A percentile compares a stretch with the other conserved stretches of the same genome.
These are phyloP conservation scores for Yarrowia sp. DNA, from an alignment of 805 yeast species.

Conservation along the genomic window DNA sequence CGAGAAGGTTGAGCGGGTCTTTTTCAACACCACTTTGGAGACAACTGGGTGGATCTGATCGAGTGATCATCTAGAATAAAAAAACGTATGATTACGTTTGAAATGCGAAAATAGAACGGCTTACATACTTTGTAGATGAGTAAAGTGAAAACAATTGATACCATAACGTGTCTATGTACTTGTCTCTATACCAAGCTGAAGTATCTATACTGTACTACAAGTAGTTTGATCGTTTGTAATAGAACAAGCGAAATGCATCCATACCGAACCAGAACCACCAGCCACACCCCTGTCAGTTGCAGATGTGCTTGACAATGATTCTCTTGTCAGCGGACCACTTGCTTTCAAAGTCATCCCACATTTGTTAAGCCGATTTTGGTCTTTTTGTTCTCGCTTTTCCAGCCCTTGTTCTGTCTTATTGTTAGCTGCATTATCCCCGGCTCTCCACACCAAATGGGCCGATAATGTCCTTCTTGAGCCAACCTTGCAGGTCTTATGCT, in stretches of 20 bases:
- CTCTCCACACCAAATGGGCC: neutral
- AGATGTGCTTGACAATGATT: neutral
- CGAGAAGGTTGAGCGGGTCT: neutral
- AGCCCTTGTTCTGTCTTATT: neutral
- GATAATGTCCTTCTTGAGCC: slow-evolving; percentile 3
- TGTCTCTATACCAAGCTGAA: no score
- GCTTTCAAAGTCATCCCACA: neutral
- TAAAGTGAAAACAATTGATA: no score
- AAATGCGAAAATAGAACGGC: no score
- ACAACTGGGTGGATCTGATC: neutral
- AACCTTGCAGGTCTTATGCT: neutral
- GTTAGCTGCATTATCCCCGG: neutral
- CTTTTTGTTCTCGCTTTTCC: neutral
- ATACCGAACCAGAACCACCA: neutral
- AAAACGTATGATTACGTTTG: neutral
- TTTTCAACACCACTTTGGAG: neutral
- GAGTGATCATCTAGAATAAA: no score
- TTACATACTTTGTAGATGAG: no score
- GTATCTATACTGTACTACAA: no score
- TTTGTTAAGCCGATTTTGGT: neutral
- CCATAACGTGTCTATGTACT: no score
- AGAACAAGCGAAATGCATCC: no score
- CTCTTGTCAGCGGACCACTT: neutral
- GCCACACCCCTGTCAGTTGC: slow-evolving; percentile 11
- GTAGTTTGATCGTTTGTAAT: no score